Percentiles rank a stretch among this genome's conserved stretches.
Conservation (phyloP, 768 basidiomycete species). For the Candolleomyces eurysporus region DNA sequence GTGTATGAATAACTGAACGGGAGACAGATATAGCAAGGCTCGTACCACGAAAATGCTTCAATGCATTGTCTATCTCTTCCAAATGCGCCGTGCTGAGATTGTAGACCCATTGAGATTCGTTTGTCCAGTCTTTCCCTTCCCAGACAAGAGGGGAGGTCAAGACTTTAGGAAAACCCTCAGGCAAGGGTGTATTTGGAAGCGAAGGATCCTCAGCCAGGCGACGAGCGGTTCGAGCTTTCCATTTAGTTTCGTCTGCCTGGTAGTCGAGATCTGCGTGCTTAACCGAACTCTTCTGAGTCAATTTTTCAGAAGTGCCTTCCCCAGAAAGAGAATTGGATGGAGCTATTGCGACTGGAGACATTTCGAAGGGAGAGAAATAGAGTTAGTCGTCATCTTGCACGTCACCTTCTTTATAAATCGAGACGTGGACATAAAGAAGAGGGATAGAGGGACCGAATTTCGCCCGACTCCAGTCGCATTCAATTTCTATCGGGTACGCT, state of each 20-base stretch:
- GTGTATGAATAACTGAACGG: not conserved
- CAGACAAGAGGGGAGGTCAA: conserved; percentile 37
- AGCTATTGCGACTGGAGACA: not conserved
- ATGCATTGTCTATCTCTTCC: conserved; percentile 34
- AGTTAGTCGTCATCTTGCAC: not conserved
- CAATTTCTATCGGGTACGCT: no score
- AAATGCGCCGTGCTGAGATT: conserved; percentile 28
- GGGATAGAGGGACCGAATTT: not conserved
- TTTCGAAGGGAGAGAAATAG: not conserved
- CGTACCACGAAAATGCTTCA: conserved; percentile 17
- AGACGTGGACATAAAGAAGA: not conserved
- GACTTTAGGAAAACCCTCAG: conserved; percentile 34
- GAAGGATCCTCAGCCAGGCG: conserved; percentile 33
- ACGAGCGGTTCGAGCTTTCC: conserved; percentile 33
- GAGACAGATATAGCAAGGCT: not conserved
- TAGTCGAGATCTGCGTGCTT: conserved; percentile 36
- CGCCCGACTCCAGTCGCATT: not conserved
- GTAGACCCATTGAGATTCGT: conserved; percentile 40
- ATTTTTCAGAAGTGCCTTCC: not conserved
- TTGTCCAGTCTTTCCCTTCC: conserved; percentile 42
- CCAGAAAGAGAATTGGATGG: not conserved
- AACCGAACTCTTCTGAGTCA: not conserved
- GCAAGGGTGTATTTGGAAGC: conserved; percentile 25
- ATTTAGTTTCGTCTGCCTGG: conserved; percentile 37
- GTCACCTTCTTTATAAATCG: not conserved